Evolutionary conservation across 2,329 filamentous ascomycete genomes (phyloP), one percentile per base, ranked within the genome.

Genomic region (Penicillium brasilianum): DNA sequence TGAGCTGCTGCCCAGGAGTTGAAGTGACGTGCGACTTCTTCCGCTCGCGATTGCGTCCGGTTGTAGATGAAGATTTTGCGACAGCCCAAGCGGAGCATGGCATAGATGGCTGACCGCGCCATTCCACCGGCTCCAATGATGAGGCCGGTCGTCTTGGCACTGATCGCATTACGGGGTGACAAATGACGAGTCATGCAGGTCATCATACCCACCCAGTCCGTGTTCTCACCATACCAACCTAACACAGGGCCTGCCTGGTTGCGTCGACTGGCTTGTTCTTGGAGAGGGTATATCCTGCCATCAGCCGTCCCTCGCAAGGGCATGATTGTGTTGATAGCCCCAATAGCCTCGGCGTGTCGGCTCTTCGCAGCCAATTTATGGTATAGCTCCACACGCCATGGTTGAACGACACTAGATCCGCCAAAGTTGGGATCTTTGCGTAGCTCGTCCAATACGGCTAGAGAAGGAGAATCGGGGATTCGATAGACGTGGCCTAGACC

Each of bases 61-160:
- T 94, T 93, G 73, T 86, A 88, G 22, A 94, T 84, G 66, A 90
- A 88, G 51, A 94, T 90, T 65, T 90, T 90, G 61, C 87, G 86
- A 52, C 92, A 90, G 3, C 90, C 91, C 8, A 93, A 81, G 68
- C 91, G 89, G 25, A 93, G 82, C 85, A 94, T 87, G 1, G 90
- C 88, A 68, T 94, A 94, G 2, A 92, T 85, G 1, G 90, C 89
- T 3, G 90, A 90, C 61, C 91, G 84, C 9, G 89, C 90, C 90
- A 93, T 93, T 7, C 91, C 90, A 46, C 85, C 85, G n/a, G 85
- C 84, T 10, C 85, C 85, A 63, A 86, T 80, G 4, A 87, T 78
- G 3, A 87, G 72, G 14, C 80, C 84, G 4, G 83, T 83, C 0
- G 80, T 83, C 50, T 78, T 82, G 6, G 77, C 74, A 50, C 83